A percentile compares a stretch with the other conserved stretches of the same genome.
Conservation (phyloP, 2,329 filamentous ascomycete genomes). For the Fusarium oxysporum region DNA sequence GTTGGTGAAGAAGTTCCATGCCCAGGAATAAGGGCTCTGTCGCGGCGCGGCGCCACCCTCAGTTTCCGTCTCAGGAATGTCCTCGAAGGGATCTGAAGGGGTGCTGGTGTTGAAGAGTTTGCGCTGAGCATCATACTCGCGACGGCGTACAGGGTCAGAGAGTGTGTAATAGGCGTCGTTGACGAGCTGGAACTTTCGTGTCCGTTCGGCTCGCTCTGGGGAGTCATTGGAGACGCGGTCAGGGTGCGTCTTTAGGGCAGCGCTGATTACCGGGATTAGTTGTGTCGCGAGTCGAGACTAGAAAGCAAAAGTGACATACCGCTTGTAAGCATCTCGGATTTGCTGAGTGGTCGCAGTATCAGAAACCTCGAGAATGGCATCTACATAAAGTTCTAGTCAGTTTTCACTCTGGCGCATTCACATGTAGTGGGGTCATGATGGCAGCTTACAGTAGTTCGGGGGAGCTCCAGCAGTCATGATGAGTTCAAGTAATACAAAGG, state of each 20-base stretch:
- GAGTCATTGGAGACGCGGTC: conserved; percentile 88
- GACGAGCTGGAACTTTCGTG: conserved; percentile 89
- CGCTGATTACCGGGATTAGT: conserved; percentile 61
- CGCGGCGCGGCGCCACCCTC: conserved; percentile 55
- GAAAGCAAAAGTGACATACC: conserved; percentile 58
- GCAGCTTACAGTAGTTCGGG: conserved; percentile 68
- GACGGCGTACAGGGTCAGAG: conserved; percentile 79
- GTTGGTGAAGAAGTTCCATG: conserved; percentile 70
- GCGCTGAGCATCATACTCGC: conserved; percentile 83
- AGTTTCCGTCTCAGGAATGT: conserved; percentile 47
- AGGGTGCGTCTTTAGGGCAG: conserved; percentile 91
- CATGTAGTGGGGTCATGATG: conserved; percentile 24
- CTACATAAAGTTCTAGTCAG: conserved; percentile 56
- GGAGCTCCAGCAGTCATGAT: conserved; percentile 57
- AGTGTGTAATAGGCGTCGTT: conserved; percentile 95
- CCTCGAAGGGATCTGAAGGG: conserved; percentile 59
- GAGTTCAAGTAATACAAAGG: conserved; percentile 1
- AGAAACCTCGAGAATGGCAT: conserved; percentile 78
- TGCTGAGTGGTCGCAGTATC: conserved; percentile 82
- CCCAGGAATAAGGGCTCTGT: conserved; percentile 78
- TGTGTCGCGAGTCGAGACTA: neutral
- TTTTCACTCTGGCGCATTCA: conserved; percentile 9
- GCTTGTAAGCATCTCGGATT: conserved; percentile 95
- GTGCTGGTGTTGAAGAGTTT: conserved; percentile 48
- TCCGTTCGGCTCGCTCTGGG: conserved; percentile 83